Conservation (phyloP, 768 basidiomycete genomes). For the Lactarius deliciosus region DNA sequence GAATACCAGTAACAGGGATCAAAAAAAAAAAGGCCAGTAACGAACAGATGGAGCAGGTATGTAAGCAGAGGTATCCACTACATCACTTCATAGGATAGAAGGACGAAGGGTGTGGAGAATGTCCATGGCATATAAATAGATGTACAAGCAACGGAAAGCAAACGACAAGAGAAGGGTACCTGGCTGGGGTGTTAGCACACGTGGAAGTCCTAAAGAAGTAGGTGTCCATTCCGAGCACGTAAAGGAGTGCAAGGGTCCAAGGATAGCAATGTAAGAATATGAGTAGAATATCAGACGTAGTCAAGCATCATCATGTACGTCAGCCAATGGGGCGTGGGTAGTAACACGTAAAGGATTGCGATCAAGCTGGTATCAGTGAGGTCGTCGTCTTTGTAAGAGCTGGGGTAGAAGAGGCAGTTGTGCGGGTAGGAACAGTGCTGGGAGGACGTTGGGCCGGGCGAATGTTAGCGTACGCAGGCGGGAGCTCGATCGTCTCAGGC, state of each 20-base stretch:
- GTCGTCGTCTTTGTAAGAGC: not conserved
- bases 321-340: not conserved
- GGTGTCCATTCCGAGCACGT: constrained; percentile 8
- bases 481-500: constrained; percentile 76
- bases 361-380: not conserved
- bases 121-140: not conserved
- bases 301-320: not conserved
- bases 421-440: not conserved
- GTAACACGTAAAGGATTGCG: not conserved
- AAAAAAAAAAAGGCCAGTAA: not conserved
- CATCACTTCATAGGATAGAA: constrained; percentile 6
- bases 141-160: not conserved
- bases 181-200: constrained; percentile 1
- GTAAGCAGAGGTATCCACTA: constrained; percentile 8
- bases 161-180: not conserved
- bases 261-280: not conserved
- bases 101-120: not conserved
- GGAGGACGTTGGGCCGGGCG: constrained; percentile 9
- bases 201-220: not conserved
- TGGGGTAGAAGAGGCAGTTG: not conserved
- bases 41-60: not conserved
- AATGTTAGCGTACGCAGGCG: constrained; percentile 78
- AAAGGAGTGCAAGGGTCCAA: not conserved
- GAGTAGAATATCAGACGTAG: not conserved
- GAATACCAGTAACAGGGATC: too few relatives aligned